Base-by-base conservation (phyloP, 192 early-diverging fungal species). In the Entomortierella lignicola region DNA sequence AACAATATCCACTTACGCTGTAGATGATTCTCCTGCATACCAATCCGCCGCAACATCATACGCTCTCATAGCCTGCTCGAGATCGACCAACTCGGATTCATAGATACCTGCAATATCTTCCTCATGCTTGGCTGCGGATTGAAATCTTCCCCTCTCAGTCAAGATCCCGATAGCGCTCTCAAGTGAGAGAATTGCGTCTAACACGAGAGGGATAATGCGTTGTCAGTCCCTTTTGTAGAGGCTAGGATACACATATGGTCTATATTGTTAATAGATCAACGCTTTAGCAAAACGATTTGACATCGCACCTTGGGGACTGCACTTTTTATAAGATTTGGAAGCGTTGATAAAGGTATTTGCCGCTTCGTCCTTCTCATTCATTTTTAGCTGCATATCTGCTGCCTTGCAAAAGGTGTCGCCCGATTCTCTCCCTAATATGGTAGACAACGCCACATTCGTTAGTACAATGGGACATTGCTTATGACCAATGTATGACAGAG, bases 91-190 rank as follows among this genome's bases (percentile, higher is more conserved):
- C 55, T 97, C 94, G 27, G 85, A 87, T 69, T 97, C 95, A 80
- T 95, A 96, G 42, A 97, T 94, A 74, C 91, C 89, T 23, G 96
- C 98, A 84, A 99, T 91, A 52, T 96, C 94, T 79, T 98, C 95
- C 80, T 96, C 91, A 74, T 98, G 95, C 54, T 87, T 87, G n/a
- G 98, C 98, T 25, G 98, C 98, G 4, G 88, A 85, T 53, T 90
- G 88, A 84, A 99, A 98, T 18, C 92, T 85, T 48, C 97, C 97
- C 41, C 88, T 82, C 72, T 95, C 94, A 12, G 89, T 94, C 60
- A 96, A 86, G 42, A 98, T 90, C 8, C 67, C 69, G 10, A 99
- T 93, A 1, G 97, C 98, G 58, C 87, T 86, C 48, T 90, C 81
- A 15, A 98, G 85, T 6, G 93, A 80, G 18, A 72, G 62, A 34